Conservation (phyloP, 2,329 filamentous ascomycete species). For the Bertia moriformis region DNA sequence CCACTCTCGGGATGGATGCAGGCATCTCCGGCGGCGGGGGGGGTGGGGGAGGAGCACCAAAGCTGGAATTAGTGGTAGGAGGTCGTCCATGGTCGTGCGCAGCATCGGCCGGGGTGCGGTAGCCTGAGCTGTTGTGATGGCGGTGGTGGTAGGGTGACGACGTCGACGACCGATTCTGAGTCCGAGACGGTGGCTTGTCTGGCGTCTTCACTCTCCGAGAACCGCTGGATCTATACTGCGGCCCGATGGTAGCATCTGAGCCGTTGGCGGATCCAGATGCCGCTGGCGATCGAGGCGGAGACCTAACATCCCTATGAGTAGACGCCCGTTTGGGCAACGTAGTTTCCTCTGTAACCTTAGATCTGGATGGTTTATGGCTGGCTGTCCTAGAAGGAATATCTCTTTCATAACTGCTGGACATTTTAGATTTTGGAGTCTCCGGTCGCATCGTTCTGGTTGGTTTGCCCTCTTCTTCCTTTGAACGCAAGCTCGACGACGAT, state of each 20-base stretch:
- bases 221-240: not conserved
- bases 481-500: not conserved
- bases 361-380: not conserved
- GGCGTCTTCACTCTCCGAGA: not conserved
- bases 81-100: not conserved
- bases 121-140: not conserved
- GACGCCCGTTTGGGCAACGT: not conserved
- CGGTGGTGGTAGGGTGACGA: no score
- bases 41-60: conserved; percentile 31
- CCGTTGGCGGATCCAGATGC: not conserved
- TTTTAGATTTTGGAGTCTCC: not conserved
- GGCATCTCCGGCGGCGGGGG: conserved; percentile 39
- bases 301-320: not conserved
- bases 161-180: not conserved
- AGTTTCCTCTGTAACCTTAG: not conserved
- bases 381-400: not conserved
- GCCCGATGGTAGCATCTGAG: not conserved
- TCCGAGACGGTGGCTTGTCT: not conserved
- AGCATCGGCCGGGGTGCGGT: not conserved
- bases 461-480: not conserved
- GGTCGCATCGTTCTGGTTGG: not conserved
- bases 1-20: conserved; percentile 39
- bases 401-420: not conserved
- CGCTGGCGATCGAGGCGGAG: not conserved
- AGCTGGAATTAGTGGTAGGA: not conserved